phyloP scores from a whole-genome alignment of 441 rosid species.

The Brassica balearica region DNA sequence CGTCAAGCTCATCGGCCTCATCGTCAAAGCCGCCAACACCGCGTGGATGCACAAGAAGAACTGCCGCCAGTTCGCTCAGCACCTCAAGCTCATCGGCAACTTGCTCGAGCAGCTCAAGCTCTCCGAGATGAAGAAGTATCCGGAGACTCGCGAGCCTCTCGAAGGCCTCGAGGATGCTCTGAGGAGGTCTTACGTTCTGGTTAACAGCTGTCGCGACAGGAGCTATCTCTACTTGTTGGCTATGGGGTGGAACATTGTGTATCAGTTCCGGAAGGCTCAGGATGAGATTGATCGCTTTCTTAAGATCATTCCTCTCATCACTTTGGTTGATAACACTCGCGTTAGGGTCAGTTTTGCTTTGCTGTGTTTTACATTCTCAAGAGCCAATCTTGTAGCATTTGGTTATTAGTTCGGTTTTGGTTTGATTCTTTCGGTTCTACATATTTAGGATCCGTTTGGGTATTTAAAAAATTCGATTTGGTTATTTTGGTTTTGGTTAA shows the following conservation, averaged over 20 bases:
- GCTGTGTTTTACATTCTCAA: no score
- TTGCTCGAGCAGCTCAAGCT: conserved; percentile 85
- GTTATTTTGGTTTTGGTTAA: no score
- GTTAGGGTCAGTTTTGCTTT: conserved; percentile 61
- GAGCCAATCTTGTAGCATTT: no score
- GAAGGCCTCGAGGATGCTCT: conserved; percentile 96
- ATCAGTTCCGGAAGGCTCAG: conserved; percentile 92
- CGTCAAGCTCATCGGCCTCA: conserved; percentile 75
- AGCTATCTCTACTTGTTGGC: conserved; percentile 95
- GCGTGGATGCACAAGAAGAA: conserved; percentile 98
- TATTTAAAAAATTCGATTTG: no score
- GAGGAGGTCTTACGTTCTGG: conserved; percentile 82
- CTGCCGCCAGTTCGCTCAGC: conserved; percentile 93
- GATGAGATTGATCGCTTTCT: conserved; percentile 92
- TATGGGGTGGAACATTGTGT: conserved; percentile 99
- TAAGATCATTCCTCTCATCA: conserved; percentile 90
- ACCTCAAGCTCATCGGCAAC: conserved; percentile 88
- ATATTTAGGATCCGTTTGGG: no score
- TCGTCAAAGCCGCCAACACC: conserved; percentile 80
- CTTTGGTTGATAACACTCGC: conserved; percentile 93
- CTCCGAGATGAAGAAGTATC: conserved; percentile 90
- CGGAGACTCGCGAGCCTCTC: conserved; percentile 94
- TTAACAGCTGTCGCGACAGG: conserved; percentile 87
- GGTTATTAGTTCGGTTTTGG: no score
- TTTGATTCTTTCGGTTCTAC: no score